A percentile compares a stretch with the other conserved stretches of the same genome.
phyloP scores from a whole-genome alignment of 371 early-diverging fungal species.

The Actinomortierella ambigua region DNA sequence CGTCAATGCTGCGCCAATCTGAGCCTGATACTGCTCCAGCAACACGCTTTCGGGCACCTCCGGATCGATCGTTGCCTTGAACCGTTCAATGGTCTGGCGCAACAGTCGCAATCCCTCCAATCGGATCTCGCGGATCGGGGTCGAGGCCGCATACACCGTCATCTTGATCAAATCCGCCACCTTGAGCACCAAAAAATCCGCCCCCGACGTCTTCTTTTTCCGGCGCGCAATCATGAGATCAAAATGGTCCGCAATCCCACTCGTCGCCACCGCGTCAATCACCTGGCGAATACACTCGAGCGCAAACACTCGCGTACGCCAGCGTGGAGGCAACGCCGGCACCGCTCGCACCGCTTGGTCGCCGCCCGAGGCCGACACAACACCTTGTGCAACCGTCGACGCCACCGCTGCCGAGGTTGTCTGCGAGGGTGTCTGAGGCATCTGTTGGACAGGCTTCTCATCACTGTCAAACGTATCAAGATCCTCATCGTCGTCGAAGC shows the following conservation, averaged over 20 bases:
- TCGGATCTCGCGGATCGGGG: slow-evolving; percentile 78
- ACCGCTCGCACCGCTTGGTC: slow-evolving; percentile 21
- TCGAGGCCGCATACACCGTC: slow-evolving; percentile 87
- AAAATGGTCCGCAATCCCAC: slow-evolving; percentile 70
- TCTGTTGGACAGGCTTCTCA: slow-evolving; percentile 3
- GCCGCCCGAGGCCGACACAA: slow-evolving; percentile 8
- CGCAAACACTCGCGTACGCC: slow-evolving; percentile 89
- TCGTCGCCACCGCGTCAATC: slow-evolving; percentile 60
- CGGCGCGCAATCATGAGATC: slow-evolving; percentile 69
- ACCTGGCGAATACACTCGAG: slow-evolving; percentile 75
- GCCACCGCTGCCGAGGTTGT: slow-evolving; percentile 16
- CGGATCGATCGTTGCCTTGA: slow-evolving; percentile 72
- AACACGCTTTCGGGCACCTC: slow-evolving; percentile 81
- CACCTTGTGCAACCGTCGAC: slow-evolving; percentile 17
- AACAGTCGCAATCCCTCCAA: slow-evolving; percentile 78
- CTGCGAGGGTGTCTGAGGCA: slow-evolving; percentile 19
- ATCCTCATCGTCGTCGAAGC: slow-evolving; percentile 52
- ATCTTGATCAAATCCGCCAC: slow-evolving; percentile 84
- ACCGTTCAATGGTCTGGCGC: slow-evolving; percentile 75
- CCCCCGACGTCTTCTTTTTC: slow-evolving; percentile 58
- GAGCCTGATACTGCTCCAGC: slow-evolving; percentile 89
- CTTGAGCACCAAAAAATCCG: slow-evolving; percentile 78
- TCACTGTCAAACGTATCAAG: slow-evolving; percentile 37
- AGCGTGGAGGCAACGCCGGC: slow-evolving; percentile 73
- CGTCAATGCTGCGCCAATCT: slow-evolving; percentile 86